A percentile compares a stretch with the other conserved stretches of the same genome.
Evolutionary conservation across 2,329 filamentous ascomycete genomes (phyloP).

Genomic region (Bipolaris gigantea): DNA sequence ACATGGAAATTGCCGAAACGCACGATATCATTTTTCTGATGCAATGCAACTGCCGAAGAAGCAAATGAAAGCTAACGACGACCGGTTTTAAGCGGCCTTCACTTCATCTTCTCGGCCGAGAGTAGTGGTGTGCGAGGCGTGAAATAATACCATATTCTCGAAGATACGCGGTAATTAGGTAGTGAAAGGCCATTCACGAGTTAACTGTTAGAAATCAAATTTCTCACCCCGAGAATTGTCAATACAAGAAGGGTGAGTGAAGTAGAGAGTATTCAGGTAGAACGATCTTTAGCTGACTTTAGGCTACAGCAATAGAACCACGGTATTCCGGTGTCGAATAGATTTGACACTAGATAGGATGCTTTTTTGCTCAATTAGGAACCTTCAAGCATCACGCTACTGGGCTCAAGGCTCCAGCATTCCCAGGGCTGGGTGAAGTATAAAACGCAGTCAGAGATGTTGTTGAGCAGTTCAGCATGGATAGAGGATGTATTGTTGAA

Average conservation of each 20-base stretch:
- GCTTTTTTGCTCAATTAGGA: constrained; percentile 32
- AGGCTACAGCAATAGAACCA: constrained; percentile 29
- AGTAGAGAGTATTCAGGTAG: too few relatives aligned
- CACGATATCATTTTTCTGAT: background rate
- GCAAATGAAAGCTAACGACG: background rate
- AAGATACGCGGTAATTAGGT: background rate
- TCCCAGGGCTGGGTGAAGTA: constrained; percentile 36
- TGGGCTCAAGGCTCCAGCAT: constrained; percentile 26
- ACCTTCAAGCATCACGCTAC: constrained; percentile 24
- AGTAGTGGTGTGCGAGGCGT: background rate
- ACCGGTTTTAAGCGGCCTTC: background rate
- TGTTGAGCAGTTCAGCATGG: constrained; percentile 38
- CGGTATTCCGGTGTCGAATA: constrained; percentile 32
- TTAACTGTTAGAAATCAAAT: background rate
- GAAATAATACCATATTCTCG: background rate
- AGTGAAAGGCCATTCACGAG: background rate
- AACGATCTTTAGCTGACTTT: background rate
- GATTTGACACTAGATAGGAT: constrained; percentile 34
- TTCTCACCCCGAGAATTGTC: background rate
- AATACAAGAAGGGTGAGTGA: background rate
- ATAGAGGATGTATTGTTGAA: constrained; percentile 37
- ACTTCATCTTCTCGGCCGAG: background rate
- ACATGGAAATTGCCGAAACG: background rate
- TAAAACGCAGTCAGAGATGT: constrained; percentile 22
- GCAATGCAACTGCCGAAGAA: background rate